These are phyloP conservation scores for Monilinia aucupariae DNA, from an alignment of 2,329 filamentous ascomycete species.

Conservation along the genomic window DNA sequence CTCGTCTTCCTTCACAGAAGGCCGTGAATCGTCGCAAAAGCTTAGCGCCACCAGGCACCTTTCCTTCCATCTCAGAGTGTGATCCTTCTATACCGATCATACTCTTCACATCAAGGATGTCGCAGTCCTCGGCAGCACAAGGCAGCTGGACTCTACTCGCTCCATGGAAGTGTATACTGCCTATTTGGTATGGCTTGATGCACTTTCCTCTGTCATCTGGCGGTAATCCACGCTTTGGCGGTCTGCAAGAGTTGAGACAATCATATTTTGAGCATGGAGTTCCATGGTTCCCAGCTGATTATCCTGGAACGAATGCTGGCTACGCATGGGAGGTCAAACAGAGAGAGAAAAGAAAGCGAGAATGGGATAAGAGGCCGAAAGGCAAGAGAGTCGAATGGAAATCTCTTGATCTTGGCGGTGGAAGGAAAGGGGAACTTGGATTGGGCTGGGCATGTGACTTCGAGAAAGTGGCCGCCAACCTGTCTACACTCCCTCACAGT, in stretches of 20 bases:
- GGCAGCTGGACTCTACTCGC: constrained; percentile 78
- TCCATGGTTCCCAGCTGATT: constrained; percentile 85
- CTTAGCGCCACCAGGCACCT: constrained; percentile 55
- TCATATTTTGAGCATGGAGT: constrained; percentile 71
- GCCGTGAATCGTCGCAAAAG: constrained; percentile 72
- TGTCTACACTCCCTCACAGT: constrained; percentile 8
- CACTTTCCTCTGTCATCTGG: constrained; percentile 76
- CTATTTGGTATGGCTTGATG: constrained; percentile 81
- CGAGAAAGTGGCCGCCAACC: constrained; percentile 42
- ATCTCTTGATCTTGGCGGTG: constrained; percentile 66
- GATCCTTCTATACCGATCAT: constrained; percentile 78
- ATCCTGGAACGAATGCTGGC: constrained; percentile 72
- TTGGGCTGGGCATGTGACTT: constrained; percentile 80
- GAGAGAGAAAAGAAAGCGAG: constrained; percentile 50
- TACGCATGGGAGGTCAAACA: constrained; percentile 70
- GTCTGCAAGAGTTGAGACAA: constrained; percentile 73
- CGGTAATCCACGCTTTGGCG: constrained; percentile 76
- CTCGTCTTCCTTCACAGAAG: constrained; percentile 67
- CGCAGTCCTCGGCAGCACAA: constrained; percentile 46
- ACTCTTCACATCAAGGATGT: constrained; percentile 55
- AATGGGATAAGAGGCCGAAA: constrained; percentile 75
- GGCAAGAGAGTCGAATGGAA: constrained; percentile 74
- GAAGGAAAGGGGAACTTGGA: constrained; percentile 76
- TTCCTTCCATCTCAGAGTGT: constrained; percentile 49
- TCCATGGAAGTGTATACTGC: constrained; percentile 83